A percentile compares a stretch with the other conserved stretches of the same genome.
Evolutionary conservation across 768 basidiomycete genomes (phyloP).

Genomic region (Leccinum longicurvipes): DNA sequence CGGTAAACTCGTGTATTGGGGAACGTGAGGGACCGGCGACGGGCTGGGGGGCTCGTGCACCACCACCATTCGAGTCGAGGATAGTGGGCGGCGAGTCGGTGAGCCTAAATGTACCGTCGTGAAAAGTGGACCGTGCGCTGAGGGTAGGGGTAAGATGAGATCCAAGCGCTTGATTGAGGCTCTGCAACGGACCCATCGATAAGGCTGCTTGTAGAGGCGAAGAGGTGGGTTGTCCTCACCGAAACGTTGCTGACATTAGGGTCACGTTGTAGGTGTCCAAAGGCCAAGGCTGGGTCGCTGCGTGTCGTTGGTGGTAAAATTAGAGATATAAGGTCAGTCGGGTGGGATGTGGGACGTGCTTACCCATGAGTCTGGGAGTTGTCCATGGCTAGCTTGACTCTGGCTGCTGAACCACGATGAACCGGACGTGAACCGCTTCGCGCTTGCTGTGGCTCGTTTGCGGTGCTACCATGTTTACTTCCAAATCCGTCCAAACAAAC

Average conservation of each 20-base stretch:
- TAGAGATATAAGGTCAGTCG: not conserved
- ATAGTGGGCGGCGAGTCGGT: conserved; percentile 33
- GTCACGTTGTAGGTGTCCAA: conserved; percentile 59
- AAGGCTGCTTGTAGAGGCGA: conserved; percentile 24
- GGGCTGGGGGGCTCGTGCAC: conserved; percentile 25
- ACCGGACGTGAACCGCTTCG: conserved; percentile 36
- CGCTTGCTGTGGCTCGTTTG: conserved; percentile 32
- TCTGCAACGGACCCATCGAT: conserved; percentile 34
- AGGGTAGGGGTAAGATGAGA: conserved; percentile 44
- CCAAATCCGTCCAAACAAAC: conserved; percentile 21
- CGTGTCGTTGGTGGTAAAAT: conserved; percentile 15
- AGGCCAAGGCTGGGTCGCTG: conserved; percentile 61
- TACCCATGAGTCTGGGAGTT: conserved; percentile 34
- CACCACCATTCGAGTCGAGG: conserved; percentile 25
- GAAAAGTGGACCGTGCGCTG: conserved; percentile 31
- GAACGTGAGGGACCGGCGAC: conserved; percentile 30
- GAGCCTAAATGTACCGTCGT: conserved; percentile 28
- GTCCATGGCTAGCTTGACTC: conserved; percentile 32
- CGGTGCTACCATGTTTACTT: conserved; percentile 15
- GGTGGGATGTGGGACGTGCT: conserved; percentile 19
- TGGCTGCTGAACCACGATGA: conserved; percentile 34
- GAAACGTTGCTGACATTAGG: conserved; percentile 55
- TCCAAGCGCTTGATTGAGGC: conserved; percentile 60
- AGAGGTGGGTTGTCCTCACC: conserved; percentile 39
- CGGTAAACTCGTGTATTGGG: conserved; percentile 32